These are phyloP conservation scores for Chaetomium tenue DNA, from an alignment of 495 filamentous ascomycete species.

Conservation along the genomic window DNA sequence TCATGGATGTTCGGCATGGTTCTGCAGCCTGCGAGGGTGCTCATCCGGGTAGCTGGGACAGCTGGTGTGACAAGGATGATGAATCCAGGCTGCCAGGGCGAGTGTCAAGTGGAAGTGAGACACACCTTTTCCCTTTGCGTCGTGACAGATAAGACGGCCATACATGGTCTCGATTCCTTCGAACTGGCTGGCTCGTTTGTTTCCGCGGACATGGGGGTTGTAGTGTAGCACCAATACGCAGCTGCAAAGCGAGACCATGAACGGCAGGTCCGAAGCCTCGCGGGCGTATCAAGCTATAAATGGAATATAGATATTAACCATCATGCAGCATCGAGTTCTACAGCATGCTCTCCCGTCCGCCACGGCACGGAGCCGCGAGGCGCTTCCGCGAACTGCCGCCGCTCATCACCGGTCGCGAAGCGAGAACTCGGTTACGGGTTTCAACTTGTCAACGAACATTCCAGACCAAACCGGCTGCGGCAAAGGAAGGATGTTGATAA, in stretches of 20 bases:
- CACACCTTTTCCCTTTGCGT: not conserved
- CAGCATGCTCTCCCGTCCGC: not conserved
- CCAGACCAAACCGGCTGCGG: not conserved
- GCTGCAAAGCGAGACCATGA: too few species aligned
- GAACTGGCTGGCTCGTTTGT: not conserved
- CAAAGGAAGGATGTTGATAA: not conserved
- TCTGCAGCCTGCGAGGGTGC: not conserved
- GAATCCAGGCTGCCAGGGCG: not conserved
- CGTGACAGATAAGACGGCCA: not conserved
- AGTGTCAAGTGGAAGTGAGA: not conserved
- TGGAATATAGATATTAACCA: too few species aligned
- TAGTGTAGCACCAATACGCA: too few species aligned
- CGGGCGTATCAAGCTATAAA: too few species aligned
- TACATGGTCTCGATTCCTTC: not conserved
- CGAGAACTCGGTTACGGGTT: not conserved
- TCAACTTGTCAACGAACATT: not conserved
- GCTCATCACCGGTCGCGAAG: not conserved
- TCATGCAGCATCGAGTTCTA: too few species aligned
- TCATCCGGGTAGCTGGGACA: constrained; percentile 1
- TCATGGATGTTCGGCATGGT: not conserved
- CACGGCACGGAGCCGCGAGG: not conserved
- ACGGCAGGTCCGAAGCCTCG: too few species aligned
- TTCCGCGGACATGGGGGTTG: not conserved
- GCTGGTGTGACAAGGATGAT: constrained; percentile 1
- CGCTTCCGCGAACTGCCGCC: not conserved